phyloP scores from a whole-genome alignment of 2,329 filamentous ascomycete species.

The Pyrenochaeta sp. region DNA sequence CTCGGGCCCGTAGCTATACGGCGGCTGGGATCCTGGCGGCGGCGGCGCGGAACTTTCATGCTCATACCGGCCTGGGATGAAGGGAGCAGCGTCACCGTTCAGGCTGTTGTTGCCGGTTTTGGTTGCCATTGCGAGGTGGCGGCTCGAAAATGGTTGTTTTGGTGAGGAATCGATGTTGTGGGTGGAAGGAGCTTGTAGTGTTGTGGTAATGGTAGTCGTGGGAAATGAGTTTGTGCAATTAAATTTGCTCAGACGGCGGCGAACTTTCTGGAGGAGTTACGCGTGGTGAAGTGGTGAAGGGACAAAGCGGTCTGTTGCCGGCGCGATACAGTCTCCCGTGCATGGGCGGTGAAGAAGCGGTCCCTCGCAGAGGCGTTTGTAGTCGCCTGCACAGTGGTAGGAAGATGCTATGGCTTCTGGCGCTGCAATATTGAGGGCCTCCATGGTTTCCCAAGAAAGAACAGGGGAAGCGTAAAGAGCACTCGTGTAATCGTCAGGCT shows the following conservation, averaged over 20 bases:
- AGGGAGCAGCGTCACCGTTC: constrained; percentile 6
- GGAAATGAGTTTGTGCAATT: background rate
- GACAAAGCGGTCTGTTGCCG: background rate
- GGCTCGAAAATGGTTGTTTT: background rate
- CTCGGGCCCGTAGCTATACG: no score
- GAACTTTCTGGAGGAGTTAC: background rate
- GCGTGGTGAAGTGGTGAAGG: background rate
- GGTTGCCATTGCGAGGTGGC: background rate
- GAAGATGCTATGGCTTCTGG: background rate
- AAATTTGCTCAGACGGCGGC: background rate
- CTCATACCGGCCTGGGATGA: constrained; percentile 3
- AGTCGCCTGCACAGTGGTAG: background rate
- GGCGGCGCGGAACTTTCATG: background rate
- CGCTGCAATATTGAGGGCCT: background rate
- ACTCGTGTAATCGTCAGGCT: background rate
- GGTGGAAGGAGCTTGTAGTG: background rate
- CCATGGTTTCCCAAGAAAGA: background rate
- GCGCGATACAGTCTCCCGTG: background rate
- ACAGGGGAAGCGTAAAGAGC: background rate
- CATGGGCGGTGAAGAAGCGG: background rate
- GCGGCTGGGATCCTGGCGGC: background rate
- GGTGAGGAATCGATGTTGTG: background rate
- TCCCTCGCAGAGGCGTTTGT: background rate
- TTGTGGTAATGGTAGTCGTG: background rate
- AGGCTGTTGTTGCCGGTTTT: constrained; percentile 1